Evolutionary conservation across 139 green algal species (phyloP).

Genomic region (Dunaliella primolecta): DNA sequence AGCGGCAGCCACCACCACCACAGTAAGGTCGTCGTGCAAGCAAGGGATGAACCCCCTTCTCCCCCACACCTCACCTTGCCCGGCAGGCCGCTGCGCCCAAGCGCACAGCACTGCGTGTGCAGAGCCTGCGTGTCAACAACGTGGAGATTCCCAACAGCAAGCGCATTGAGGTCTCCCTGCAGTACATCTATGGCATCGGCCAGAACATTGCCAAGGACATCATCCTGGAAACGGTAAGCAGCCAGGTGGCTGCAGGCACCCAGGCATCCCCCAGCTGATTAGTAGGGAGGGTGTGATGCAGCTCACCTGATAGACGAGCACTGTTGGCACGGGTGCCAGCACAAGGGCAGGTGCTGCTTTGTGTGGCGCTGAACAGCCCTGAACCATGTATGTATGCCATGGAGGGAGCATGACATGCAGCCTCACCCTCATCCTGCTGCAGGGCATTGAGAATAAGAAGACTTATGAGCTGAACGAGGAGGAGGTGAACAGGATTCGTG

Average conservation of each 20-base stretch:
- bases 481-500: constrained; percentile 91
- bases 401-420: too few species aligned
- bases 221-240: constrained; percentile 65
- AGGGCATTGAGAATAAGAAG: constrained; percentile 95
- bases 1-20: too few species aligned
- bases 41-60: too few species aligned
- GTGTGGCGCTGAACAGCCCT: too few species aligned
- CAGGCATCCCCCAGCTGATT: too few species aligned
- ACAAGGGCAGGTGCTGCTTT: neutral
- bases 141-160: constrained; percentile 99
- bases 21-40: too few species aligned
- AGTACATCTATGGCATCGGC: constrained; percentile 97
- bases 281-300: neutral
- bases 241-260: neutral
- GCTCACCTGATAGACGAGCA: neutral
- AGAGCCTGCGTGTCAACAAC: constrained; percentile 88
- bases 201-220: constrained; percentile 89
- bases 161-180: constrained; percentile 89
- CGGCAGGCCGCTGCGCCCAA: constrained; percentile 39
- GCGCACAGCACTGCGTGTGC: constrained; percentile 62
- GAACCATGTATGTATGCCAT: too few species aligned
- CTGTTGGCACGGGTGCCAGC: neutral
- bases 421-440: neutral
- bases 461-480: constrained; percentile 92
- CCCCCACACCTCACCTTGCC: neutral